Conservation (phyloP, 768 basidiomycete species). For the Candolleomyces aberdarensis region DNA sequence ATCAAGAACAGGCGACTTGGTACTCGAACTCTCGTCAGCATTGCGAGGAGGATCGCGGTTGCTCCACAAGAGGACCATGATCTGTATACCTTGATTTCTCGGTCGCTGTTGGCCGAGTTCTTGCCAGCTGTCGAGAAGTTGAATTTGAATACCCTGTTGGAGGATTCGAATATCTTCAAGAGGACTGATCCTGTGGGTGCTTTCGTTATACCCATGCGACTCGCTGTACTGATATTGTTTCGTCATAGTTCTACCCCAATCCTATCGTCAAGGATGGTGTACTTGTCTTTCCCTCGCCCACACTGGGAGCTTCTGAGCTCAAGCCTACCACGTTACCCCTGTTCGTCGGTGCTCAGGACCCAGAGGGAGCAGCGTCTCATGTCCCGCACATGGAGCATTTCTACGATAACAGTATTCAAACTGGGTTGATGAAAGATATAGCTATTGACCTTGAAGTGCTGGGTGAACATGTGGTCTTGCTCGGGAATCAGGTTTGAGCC, state of each 20-base stretch:
- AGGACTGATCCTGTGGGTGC: conserved; percentile 38
- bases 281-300: conserved; percentile 47
- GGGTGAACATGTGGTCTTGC: conserved; percentile 59
- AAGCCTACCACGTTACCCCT: conserved; percentile 37
- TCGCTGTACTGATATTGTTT: conserved; percentile 6
- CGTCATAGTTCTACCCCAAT: conserved; percentile 46
- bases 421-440: conserved; percentile 62
- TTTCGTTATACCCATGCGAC: background rate
- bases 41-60: conserved; percentile 46
- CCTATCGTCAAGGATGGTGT: conserved; percentile 35
- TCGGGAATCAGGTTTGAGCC: conserved; percentile 59
- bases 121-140: conserved; percentile 56
- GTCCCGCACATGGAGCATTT: conserved; percentile 70
- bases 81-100: conserved; percentile 43
- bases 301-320: conserved; percentile 25
- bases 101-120: conserved; percentile 56
- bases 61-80: conserved; percentile 41
- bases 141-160: conserved; percentile 48
- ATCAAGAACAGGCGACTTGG: conserved; percentile 64
- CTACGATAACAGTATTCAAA: conserved; percentile 68
- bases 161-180: conserved; percentile 45
- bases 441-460: conserved; percentile 61
- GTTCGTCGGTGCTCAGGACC: conserved; percentile 49
- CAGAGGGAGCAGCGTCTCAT: conserved; percentile 52
- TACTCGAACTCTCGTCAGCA: conserved; percentile 55